Evolutionary conservation across 371 early-diverging fungal genomes (phyloP), one percentile per base, ranked within the genome.

Genomic region (Massospora cicadina): DNA sequence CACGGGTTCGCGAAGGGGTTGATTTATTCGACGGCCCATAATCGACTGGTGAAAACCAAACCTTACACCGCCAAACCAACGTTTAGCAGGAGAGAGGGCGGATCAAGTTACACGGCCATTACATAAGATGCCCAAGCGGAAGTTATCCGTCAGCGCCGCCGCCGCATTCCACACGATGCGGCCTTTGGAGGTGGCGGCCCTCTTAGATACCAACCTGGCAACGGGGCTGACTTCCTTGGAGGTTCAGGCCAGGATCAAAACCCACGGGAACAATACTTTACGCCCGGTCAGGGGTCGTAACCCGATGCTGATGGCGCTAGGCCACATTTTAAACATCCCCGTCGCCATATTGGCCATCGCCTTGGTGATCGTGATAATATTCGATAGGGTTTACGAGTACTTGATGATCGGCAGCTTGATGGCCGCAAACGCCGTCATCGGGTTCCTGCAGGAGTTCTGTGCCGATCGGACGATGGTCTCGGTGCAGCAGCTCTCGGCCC

Each of bases 391-490:
- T 71, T 68, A 82, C 21, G 83, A 83, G 68, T 83, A 79, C 32
- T 81, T 81, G n/a, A 77, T 85, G 32, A 78, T 94, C 21, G 69
- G 84, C 31, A 76, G 79, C 33, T 84, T 92, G 61, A 83, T 91
- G 27, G 66, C 85, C 53, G 67, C 86, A 61, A 95, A 91, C 74
- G 77, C 89, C 2, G 73, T 77, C 30, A 83, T 94, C 33, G 92
- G 92, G 0, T 91, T 92, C 67, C 75, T 81, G 32, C 93, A 94
- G 72, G 93, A 93, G 68, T 89, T 81, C 74, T 81, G 85, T 54
- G 92, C 93, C 0, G 90, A 90, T 71, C 80, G 87, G 67, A 90
- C 93, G 2, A 75, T 94, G 76, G 91, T 89, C 64, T 89, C 93
- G 17, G 76, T 94, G 33, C 75, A 83, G 58, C 83, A 81, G 25